Conservation (phyloP, 2,329 filamentous ascomycete genomes). For the Pseudocercospora ulei region DNA sequence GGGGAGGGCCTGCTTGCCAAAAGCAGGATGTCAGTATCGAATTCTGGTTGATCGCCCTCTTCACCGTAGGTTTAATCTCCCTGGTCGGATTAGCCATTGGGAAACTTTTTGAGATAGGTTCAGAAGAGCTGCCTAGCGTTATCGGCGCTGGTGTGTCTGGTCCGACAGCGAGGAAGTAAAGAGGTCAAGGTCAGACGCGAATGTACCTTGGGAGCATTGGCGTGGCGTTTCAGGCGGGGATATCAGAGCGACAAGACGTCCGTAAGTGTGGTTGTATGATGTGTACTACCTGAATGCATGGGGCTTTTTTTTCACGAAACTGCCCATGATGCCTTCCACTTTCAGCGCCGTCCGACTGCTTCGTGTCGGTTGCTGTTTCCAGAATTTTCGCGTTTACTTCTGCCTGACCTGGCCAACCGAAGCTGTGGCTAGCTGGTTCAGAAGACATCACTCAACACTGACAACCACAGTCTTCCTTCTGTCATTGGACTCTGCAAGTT, state of each 20-base stretch:
- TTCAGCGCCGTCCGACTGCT: no score
- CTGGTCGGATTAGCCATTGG: conserved; percentile 62
- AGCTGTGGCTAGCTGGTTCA: no score
- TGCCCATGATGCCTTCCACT: no score
- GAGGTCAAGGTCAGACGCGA: neutral
- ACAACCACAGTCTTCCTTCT: no score
- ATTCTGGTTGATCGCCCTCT: conserved; percentile 76
- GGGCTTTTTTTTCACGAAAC: no score
- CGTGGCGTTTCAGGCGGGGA: conserved; percentile 3
- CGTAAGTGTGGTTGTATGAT: conserved; percentile 1
- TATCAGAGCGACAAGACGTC: neutral
- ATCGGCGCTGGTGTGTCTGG: conserved; percentile 88
- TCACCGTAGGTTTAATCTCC: conserved; percentile 60
- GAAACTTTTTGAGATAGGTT: conserved; percentile 71
- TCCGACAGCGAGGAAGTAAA: conserved; percentile 47
- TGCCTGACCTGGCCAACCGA: no score
- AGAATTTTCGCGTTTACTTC: no score
- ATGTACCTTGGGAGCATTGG: conserved; percentile 6
- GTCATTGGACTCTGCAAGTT: no score
- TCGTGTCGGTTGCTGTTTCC: no score
- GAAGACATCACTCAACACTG: no score
- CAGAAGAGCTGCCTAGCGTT: conserved; percentile 81
- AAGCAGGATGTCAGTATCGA: conserved; percentile 83
- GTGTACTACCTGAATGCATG: conserved; percentile 1
- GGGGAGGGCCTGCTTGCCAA: conserved; percentile 78